Evolutionary conservation across 306 rosid genomes (phyloP).

Genomic region (Carpinus fangiana): DNA sequence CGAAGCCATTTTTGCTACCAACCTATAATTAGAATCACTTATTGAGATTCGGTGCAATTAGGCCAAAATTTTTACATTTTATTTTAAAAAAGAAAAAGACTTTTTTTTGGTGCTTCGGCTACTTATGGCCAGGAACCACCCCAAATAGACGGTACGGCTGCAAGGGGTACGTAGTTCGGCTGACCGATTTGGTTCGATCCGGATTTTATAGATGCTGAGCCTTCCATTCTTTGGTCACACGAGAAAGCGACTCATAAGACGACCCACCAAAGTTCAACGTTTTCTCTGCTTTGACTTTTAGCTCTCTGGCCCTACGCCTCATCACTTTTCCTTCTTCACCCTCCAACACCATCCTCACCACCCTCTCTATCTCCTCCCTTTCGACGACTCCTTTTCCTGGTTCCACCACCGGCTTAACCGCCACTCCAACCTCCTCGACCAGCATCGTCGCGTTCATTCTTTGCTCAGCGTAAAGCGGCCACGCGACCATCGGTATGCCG

Average conservation of each 20-base stretch:
- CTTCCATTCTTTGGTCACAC: slow-evolving; percentile 15
- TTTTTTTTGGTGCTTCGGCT: no score
- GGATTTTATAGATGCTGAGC: no score
- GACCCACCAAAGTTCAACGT: slow-evolving; percentile 21
- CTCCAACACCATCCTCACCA: slow-evolving; percentile 30
- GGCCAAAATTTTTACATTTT: no score
- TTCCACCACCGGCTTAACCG: background rate
- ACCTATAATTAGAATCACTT: no score
- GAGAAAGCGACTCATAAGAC: slow-evolving; percentile 24
- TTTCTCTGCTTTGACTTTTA: slow-evolving; percentile 17
- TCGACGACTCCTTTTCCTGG: background rate
- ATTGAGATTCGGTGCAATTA: no score
- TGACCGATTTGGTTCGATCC: no score
- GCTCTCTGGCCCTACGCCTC: slow-evolving; percentile 20
- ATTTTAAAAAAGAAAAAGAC: no score
- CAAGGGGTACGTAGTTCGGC: no score
- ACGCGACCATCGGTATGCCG: slow-evolving; percentile 50
- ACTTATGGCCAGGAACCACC: no score
- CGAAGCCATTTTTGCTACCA: no score
- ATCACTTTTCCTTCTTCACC: slow-evolving; percentile 35
- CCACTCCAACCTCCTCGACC: slow-evolving; percentile 39
- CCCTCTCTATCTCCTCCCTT: slow-evolving; percentile 40
- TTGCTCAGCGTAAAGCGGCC: slow-evolving; percentile 61
- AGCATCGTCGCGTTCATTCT: slow-evolving; percentile 44
- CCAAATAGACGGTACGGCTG: no score